Conservation (phyloP, 2,329 filamentous ascomycete genomes). For the Fusarium keratoplasticum region DNA sequence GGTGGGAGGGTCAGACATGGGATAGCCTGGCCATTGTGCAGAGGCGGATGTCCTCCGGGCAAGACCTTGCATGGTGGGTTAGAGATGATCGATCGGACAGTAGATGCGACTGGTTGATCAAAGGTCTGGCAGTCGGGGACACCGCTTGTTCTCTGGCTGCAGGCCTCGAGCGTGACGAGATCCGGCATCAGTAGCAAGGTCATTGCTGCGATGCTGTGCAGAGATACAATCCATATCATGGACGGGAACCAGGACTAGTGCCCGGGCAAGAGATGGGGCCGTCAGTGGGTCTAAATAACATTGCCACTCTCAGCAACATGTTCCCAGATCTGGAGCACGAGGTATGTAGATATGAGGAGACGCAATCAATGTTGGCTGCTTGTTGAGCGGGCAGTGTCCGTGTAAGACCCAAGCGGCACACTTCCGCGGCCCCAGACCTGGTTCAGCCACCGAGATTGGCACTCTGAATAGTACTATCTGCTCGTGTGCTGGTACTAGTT, state of each 20-base stretch:
- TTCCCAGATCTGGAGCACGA: conserved; percentile 2
- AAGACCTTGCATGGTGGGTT: conserved; percentile 1
- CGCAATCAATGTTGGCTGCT: conserved; percentile 1
- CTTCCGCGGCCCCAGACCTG: conserved; percentile 9
- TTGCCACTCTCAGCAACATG: not conserved
- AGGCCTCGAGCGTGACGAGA: conserved; percentile 18
- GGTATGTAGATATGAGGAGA: conserved; percentile 1
- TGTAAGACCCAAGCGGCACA: conserved; percentile 2
- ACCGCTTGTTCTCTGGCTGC: conserved; percentile 18
- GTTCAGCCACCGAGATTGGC: not conserved
- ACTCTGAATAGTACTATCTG: not conserved
- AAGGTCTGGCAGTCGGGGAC: conserved; percentile 7
- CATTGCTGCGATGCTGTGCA: conserved; percentile 3
- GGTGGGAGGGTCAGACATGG: conserved; percentile 13
- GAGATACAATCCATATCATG: not conserved
- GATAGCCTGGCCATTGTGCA: conserved; percentile 13
- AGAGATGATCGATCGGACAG: conserved; percentile 19
- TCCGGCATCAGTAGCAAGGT: conserved; percentile 9
- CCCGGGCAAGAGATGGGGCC: conserved; percentile 3
- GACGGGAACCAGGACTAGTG: conserved; percentile 23
- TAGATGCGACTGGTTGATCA: conserved; percentile 24
- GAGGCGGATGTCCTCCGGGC: conserved; percentile 8
- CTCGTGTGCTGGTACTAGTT: not conserved
- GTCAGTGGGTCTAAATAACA: conserved; percentile 3
- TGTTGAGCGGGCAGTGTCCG: not conserved